Evolutionary conservation across 768 basidiomycete genomes (phyloP), one percentile per base, ranked within the genome.

Genomic region (Mycena maculata): DNA sequence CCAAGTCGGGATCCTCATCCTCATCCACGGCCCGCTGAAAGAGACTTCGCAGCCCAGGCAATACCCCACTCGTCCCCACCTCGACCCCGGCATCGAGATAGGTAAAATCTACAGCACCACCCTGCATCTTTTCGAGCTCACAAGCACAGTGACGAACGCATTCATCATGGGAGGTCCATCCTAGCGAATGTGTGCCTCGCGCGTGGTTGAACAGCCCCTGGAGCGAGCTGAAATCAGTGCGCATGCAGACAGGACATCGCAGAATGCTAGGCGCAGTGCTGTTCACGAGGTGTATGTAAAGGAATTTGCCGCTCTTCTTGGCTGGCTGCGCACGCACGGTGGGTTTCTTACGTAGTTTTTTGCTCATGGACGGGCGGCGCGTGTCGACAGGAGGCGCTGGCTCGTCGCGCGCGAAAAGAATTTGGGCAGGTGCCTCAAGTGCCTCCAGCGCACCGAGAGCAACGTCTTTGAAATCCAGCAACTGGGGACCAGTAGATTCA

Each of bases 121-220:
- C 56, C 23, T 69, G 68, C 27, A 69, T 33, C 15, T 71, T 62
- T 15, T 70, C 67, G 16, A 62, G 54, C 27, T 61, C 39, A 31
- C 74, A 68, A 9, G 85, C 83, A 74, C 87, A 87, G 6, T 84
- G 83, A 47, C 81, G 78, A 8, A 87, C 83, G 63, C 86, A 88
- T 53, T 85, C 85, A 44, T 88, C 87, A 61, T 88, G 87, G 11
- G 83, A 84, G 13, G 83, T 85, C 84, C 85, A 88, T 65, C 84
- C 85, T 31, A 83, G 76, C 42, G 71, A 75, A 72, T 88, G 87
- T 8, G 80, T 77, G 33, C 86, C 80, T 15, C 87, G 83, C 31
- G 83, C 85, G 64, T 88, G 87, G 70, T 87, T 87, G 30, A 86
- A 79, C 18, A 88, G 79, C 5, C 86, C 87, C 74, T 88, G 87